Evolutionary conservation across 805 yeast species (phyloP), one percentile per base, ranked within the genome.

Genomic region (Metschnikowia hibisci): DNA sequence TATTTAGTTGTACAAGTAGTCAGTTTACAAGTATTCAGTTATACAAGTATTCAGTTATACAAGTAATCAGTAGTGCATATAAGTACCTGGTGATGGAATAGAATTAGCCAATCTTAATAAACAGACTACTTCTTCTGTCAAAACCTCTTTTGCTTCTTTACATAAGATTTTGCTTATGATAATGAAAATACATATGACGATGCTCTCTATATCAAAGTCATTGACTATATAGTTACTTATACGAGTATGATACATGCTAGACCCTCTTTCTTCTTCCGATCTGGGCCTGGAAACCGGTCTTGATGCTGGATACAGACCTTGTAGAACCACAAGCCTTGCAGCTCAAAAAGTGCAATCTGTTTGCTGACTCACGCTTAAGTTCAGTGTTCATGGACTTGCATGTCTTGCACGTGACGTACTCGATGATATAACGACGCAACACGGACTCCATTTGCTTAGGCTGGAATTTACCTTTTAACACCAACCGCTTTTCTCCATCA

Each of bases 281-380:
- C 63, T 87, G 91, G 57, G 99, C 99, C 76, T 90, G 96, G 96
- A 87, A 93, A 84, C 99, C 99, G 39, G 97, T 87, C 81, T 95
- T 93, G 70, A 93, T 93, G 36, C 96, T 88, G 55, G 93, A 81
- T 45, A 93, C 99, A 39, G 97, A 89, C 73, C 96, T 84, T 38
- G 97, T 82, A 38, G 96, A 87, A 55, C 99, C 99, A 78, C 99
- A 93, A 44, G 95, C 87, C 64, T 90, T 89, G 78, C 99, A 93
- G 60, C 90, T 96, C 77, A 93, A 78, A 77, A 93, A 93, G 75
- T 87, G 95, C 71, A 93, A 80, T 76, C 99, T 87, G 76, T 90
- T 93, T 47, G 93, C 84, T 56, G 87, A 84, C 73, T 93, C 99
- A 73, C 96, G 90, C 76, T 84, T 87, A 66, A 93, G 78, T 56